Conservation (phyloP, 225 moss, liverwort and hornwort genomes). For the Neckera pumila region DNA sequence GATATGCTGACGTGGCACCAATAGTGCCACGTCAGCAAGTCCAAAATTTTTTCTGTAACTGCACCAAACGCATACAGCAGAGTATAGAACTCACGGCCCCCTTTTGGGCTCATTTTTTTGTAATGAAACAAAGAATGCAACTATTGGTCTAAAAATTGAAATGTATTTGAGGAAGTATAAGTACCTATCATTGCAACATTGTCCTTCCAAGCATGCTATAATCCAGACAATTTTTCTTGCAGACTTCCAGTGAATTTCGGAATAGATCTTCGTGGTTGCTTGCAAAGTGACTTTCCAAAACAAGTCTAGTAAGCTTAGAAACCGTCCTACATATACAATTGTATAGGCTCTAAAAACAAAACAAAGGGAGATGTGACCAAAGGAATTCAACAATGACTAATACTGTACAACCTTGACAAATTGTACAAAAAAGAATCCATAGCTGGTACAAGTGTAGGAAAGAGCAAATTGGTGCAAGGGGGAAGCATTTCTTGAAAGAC, state of each 20-base stretch:
- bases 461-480: background rate
- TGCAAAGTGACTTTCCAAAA: background rate
- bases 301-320: background rate
- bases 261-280: background rate
- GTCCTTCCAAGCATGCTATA: background rate
- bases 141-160: no score
- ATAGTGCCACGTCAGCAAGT: no score
- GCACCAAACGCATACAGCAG: no score
- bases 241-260: background rate
- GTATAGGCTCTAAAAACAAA: background rate
- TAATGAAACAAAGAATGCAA: no score
- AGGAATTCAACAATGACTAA: background rate
- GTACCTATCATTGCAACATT: no score
- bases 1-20: no score
- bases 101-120: no score
- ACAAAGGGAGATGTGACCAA: background rate
- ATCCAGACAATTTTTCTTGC: background rate
- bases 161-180: no score
- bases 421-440: background rate
- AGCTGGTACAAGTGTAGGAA: background rate
- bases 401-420: background rate
- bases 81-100: no score
- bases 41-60: no score
- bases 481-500: background rate
- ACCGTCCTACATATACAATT: background rate